Evolutionary conservation across 495 filamentous ascomycete species (phyloP).

Genomic region (Xeromyces bisporus): DNA sequence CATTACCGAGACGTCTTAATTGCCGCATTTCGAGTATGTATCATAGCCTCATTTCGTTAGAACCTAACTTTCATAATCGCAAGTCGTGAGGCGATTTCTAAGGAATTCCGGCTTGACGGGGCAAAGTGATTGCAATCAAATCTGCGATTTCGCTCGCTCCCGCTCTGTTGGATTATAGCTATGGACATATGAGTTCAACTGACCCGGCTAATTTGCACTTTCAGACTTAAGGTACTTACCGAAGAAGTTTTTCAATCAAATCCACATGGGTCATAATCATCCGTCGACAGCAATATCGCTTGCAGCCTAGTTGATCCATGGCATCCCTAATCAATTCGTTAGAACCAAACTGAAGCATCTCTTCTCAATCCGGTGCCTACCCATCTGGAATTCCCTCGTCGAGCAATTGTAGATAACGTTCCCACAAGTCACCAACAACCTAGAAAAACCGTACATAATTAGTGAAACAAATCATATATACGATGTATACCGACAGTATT

Average conservation of each 20-base stretch:
- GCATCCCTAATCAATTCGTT: constrained; percentile 45
- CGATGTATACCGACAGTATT: not conserved
- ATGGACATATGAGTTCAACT: constrained; percentile 1
- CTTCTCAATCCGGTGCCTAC: constrained; percentile 34
- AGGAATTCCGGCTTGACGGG: too few relatives aligned
- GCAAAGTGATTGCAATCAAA: too few relatives aligned
- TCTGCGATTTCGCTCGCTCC: constrained; percentile 9
- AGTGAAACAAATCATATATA: too few relatives aligned
- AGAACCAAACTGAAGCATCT: constrained; percentile 1
- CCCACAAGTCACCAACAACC: constrained; percentile 96
- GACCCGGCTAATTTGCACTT: too few relatives aligned
- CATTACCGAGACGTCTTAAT: too few relatives aligned
- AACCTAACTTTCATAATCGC: too few relatives aligned
- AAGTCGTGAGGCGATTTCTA: too few relatives aligned
- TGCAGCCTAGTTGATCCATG: constrained; percentile 83
- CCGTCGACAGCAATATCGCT: constrained; percentile 90
- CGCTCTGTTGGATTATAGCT: constrained; percentile 11
- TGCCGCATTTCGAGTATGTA: too few relatives aligned
- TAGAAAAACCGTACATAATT: constrained; percentile 15
- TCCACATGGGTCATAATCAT: constrained; percentile 99
- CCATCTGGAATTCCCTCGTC: constrained; percentile 63
- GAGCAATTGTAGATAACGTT: constrained; percentile 70
- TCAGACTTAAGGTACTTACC: constrained; percentile 35
- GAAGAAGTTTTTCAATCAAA: constrained; percentile 91
- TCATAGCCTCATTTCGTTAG: too few relatives aligned